phyloP scores from a whole-genome alignment of 2,329 filamentous ascomycete genomes.

The Furcasterigmium sp. region DNA sequence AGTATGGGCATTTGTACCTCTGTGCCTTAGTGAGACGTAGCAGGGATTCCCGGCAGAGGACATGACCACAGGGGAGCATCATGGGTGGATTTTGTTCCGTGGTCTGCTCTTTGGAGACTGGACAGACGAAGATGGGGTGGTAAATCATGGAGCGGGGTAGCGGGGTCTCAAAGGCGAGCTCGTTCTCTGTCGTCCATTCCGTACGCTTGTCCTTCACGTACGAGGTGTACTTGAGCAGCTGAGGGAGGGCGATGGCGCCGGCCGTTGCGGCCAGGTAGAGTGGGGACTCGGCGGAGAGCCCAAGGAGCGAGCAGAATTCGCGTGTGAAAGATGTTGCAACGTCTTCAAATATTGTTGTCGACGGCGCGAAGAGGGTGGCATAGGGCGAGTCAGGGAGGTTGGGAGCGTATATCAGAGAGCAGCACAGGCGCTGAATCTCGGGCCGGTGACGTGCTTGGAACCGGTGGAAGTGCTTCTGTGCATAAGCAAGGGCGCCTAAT shows the following conservation, averaged over 20 bases:
- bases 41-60: constrained; percentile 81
- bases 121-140: constrained; percentile 96
- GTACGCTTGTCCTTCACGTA: constrained; percentile 87
- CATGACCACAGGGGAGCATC: constrained; percentile 95
- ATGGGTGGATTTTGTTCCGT: constrained; percentile 92
- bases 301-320: constrained; percentile 90
- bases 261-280: constrained; percentile 91
- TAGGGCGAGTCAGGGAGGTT: constrained; percentile 79
- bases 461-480: constrained; percentile 63
- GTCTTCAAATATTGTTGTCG: constrained; percentile 67
- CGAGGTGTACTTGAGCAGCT: constrained; percentile 78
- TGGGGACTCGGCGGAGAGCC: constrained; percentile 84
- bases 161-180: constrained; percentile 74
- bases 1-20: constrained; percentile 94
- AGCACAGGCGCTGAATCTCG: constrained; percentile 77
- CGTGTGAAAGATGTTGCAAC: constrained; percentile 83
- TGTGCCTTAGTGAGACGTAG: constrained; percentile 72
- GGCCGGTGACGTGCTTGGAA: constrained; percentile 71
- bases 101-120: constrained; percentile 92
- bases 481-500: constrained; percentile 68
- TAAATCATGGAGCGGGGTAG: constrained; percentile 62
- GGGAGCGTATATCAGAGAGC: constrained; percentile 71
- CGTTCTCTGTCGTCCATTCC: constrained; percentile 89
- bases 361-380: constrained; percentile 67
- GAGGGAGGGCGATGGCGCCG: constrained; percentile 84